Conservation (phyloP, 1,284 basidiomycete genomes). For the Ustilago trichophora region DNA sequence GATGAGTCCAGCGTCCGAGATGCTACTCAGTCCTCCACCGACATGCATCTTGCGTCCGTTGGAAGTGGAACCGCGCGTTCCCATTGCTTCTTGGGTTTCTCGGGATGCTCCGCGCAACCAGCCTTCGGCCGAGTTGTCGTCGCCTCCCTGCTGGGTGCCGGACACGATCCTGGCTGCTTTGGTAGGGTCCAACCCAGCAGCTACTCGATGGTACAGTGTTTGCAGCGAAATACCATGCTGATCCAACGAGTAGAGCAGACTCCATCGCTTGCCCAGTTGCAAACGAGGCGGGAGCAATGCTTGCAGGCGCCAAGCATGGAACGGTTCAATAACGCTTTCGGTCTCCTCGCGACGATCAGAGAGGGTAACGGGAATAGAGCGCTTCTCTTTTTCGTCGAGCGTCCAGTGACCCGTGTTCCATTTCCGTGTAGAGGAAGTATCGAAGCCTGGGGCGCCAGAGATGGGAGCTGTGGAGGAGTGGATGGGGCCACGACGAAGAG, state of each 20-base stretch:
- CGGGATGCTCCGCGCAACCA: constrained; percentile 57
- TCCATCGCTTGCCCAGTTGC: constrained; percentile 82
- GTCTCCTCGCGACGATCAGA: constrained; percentile 57
- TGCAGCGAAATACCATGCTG: constrained; percentile 92
- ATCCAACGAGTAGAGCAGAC: constrained; percentile 88
- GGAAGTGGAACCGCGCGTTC: constrained; percentile 3
- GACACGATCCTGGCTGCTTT: constrained; percentile 3
- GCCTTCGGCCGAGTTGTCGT: constrained; percentile 24
- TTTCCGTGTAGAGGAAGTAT: constrained; percentile 29
- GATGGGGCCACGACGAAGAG: constrained; percentile 20
- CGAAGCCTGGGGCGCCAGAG: constrained; percentile 62
- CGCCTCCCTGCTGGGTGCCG: constrained; percentile 1
- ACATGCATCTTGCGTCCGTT: constrained; percentile 20
- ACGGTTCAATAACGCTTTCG: constrained; percentile 46
- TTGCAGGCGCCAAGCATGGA: constrained; percentile 58
- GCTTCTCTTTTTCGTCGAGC: constrained; percentile 33
- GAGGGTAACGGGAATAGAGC: constrained; percentile 52
- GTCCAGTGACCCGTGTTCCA: constrained; percentile 65
- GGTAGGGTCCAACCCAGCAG: constrained; percentile 35
- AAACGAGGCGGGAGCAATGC: constrained; percentile 77
- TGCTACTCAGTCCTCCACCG: constrained; percentile 38
- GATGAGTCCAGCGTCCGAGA: constrained; percentile 58
- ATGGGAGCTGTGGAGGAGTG: constrained; percentile 39
- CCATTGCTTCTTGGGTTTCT: constrained; percentile 46
- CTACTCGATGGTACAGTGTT: constrained; percentile 72